These are phyloP conservation scores for Lachnellula willkommii DNA, from an alignment of 2,329 filamentous ascomycete genomes.

Conservation along the genomic window DNA sequence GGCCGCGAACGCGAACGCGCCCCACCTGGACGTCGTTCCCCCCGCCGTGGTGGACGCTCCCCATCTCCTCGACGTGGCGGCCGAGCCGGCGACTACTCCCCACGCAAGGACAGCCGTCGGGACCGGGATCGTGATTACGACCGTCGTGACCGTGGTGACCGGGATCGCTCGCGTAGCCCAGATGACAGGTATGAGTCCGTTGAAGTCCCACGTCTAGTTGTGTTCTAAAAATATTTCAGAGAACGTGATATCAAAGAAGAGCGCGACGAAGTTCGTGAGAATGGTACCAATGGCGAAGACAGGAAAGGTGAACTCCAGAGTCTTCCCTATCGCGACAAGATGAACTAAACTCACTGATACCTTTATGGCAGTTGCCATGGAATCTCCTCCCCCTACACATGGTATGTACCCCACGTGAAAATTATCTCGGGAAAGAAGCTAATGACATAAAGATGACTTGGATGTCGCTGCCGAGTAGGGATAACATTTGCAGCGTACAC, in stretches of 20 bases:
- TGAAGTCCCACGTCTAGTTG: background rate
- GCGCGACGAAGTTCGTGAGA: conserved; percentile 69
- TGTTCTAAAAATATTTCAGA: conserved; percentile 20
- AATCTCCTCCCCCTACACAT: conserved; percentile 63
- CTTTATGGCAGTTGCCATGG: conserved; percentile 46
- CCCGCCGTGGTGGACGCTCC: conserved; percentile 63
- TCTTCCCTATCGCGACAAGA: conserved; percentile 15
- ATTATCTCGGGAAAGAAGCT: background rate
- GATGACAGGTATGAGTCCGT: conserved; percentile 47
- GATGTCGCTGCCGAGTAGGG: conserved; percentile 73
- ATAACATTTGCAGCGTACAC: conserved; percentile 19
- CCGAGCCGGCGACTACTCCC: conserved; percentile 66
- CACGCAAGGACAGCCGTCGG: conserved; percentile 80
- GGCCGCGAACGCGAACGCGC: conserved; percentile 68
- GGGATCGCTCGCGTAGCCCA: conserved; percentile 68
- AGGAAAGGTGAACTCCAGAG: conserved; percentile 65
- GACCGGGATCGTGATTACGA: conserved; percentile 75
- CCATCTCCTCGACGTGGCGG: conserved; percentile 72
- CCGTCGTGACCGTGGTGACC: conserved; percentile 53
- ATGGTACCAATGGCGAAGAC: conserved; percentile 77
- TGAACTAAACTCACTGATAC: conserved; percentile 23
- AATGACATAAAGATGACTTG: conserved; percentile 75
- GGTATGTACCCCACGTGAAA: background rate
- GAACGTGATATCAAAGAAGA: conserved; percentile 47
- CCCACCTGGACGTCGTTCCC: conserved; percentile 47